phyloP scores from a whole-genome alignment of 805 yeast genomes.

The Komagataella phaffii region DNA sequence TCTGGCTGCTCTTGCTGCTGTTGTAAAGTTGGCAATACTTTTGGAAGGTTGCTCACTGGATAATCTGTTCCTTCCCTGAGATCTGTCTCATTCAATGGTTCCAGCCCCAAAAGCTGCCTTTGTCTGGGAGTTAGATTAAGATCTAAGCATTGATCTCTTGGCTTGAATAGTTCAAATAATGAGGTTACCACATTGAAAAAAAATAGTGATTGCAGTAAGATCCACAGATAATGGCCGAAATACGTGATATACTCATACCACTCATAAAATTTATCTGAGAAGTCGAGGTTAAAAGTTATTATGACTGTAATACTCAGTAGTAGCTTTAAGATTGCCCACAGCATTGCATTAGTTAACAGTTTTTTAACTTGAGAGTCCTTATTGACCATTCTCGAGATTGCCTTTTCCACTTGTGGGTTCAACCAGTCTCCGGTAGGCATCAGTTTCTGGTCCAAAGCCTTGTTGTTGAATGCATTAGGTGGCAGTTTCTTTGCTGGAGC shows the following conservation, averaged over 20 bases:
- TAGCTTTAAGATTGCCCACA: conserved; percentile 8
- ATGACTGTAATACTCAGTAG: conserved; percentile 17
- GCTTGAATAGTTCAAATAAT: conserved; percentile 18
- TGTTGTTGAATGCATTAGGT: neutral
- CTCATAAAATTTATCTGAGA: neutral
- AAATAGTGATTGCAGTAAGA: conserved; percentile 7
- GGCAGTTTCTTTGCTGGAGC: neutral
- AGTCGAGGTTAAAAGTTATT: conserved; percentile 8
- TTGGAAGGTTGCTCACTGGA: neutral
- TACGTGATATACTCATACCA: conserved; percentile 6
- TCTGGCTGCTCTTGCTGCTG: neutral
- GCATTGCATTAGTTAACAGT: conserved; percentile 16
- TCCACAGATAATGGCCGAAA: conserved; percentile 7
- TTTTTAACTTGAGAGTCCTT: conserved; percentile 22
- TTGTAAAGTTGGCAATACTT: neutral
- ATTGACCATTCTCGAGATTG: conserved; percentile 29
- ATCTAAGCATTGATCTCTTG: conserved; percentile 37
- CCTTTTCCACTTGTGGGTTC: conserved; percentile 28
- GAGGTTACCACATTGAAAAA: conserved; percentile 16
- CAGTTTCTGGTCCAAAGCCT: neutral
- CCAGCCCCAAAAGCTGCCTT: conserved; percentile 30
- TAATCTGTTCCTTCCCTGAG: neutral
- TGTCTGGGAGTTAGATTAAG: conserved; percentile 33
- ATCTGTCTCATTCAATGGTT: conserved; percentile 3
- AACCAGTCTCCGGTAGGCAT: conserved; percentile 17